A percentile compares a stretch with the other conserved stretches of the same genome.
Evolutionary conservation across 805 yeast genomes (phyloP).

Genomic region (Metschnikowia anglica): DNA sequence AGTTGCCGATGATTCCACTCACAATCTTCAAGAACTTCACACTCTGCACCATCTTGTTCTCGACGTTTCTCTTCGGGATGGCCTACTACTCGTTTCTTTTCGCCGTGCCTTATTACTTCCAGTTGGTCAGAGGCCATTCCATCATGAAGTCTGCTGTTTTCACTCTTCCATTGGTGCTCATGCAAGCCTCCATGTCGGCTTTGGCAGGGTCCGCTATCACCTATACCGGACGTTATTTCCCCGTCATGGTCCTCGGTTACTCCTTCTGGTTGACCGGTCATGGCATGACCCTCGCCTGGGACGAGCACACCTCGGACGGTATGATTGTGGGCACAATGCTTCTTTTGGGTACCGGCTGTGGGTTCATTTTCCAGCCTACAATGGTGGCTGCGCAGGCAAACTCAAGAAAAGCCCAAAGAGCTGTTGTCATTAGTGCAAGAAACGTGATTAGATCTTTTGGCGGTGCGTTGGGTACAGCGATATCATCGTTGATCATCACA

Average conservation of each 20-base stretch:
- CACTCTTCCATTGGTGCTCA: conserved; percentile 39
- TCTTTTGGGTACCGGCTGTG: conserved; percentile 43
- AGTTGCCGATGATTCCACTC: conserved; percentile 56
- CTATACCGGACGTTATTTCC: conserved; percentile 41
- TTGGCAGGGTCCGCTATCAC: conserved; percentile 48
- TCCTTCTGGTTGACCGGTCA: conserved; percentile 42
- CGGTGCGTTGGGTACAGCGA: conserved; percentile 60
- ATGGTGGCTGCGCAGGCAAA: conserved; percentile 58
- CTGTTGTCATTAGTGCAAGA: conserved; percentile 57
- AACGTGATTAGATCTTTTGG: conserved; percentile 59
- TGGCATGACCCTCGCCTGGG: conserved; percentile 38
- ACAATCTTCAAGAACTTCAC: conserved; percentile 38
- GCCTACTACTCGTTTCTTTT: conserved; percentile 47
- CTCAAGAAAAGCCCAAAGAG: conserved; percentile 50
- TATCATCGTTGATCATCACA: conserved; percentile 39
- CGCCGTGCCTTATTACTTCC: conserved; percentile 50
- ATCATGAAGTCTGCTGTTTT: conserved; percentile 42
- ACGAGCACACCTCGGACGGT: conserved; percentile 31
- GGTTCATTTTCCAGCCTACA: conserved; percentile 54
- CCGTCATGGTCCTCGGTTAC: conserved; percentile 43
- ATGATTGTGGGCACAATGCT: conserved; percentile 39
- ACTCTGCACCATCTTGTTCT: conserved; percentile 30
- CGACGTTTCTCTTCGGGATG: conserved; percentile 49
- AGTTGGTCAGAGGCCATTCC: conserved; percentile 42
- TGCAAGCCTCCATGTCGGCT: conserved; percentile 43